Conservation (phyloP, 2,329 filamentous ascomycete genomes). For the Fusarium chlamydosporum region DNA sequence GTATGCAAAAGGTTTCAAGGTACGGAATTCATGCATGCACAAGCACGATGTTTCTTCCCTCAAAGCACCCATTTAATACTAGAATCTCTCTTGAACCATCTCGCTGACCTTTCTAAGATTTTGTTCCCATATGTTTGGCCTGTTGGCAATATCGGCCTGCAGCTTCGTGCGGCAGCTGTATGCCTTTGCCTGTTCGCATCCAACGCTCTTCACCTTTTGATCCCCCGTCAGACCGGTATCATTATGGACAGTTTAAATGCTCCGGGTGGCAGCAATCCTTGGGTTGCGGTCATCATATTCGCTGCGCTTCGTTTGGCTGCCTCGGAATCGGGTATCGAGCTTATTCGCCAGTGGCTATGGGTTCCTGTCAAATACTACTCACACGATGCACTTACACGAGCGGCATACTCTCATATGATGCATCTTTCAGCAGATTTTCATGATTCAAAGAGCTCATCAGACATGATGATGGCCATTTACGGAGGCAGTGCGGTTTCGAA, state of each 20-base stretch:
- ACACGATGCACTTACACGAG: constrained; percentile 66
- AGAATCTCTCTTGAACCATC: not conserved
- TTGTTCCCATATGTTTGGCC: constrained; percentile 88
- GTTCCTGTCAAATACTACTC: constrained; percentile 71
- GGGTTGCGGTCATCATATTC: constrained; percentile 67
- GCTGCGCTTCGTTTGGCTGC: constrained; percentile 65
- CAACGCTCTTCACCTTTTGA: constrained; percentile 80
- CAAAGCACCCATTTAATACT: not conserved
- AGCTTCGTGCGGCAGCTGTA: constrained; percentile 77
- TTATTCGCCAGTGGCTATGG: constrained; percentile 69
- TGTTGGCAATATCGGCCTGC: constrained; percentile 73
- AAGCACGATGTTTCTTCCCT: not conserved
- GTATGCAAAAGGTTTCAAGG: constrained; percentile 80
- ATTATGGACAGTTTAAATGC: constrained; percentile 78
- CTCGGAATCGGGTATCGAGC: constrained; percentile 68
- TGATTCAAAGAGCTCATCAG: constrained; percentile 71
- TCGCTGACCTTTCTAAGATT: constrained; percentile 61
- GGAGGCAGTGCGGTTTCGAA: constrained; percentile 68
- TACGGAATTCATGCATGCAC: constrained; percentile 48
- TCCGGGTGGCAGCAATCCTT: constrained; percentile 63
- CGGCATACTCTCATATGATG: constrained; percentile 72
- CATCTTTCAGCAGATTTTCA: constrained; percentile 73
- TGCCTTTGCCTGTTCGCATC: constrained; percentile 76
- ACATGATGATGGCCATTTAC: constrained; percentile 70
- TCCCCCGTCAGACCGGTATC: constrained; percentile 85